Evolutionary conservation across 176 grass and related monocot genomes (phyloP).

Genomic region (Saccharum spontaneum): DNA sequence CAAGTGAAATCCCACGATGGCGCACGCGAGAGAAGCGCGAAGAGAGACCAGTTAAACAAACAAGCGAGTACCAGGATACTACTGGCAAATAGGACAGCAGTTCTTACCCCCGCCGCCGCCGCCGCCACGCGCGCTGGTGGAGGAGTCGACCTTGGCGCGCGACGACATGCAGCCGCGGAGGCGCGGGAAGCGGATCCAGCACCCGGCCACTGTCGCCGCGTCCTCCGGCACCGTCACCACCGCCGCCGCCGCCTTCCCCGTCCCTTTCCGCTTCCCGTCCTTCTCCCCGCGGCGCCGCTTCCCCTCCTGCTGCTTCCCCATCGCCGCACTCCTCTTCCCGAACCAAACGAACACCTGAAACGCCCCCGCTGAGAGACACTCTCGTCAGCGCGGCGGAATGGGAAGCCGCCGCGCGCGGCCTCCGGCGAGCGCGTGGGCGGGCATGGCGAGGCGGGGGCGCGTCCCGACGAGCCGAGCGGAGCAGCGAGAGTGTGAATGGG

Average conservation of each 20-base stretch:
- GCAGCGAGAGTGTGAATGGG: constrained; percentile 31
- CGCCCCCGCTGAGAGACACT: not conserved
- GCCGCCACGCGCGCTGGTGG: constrained; percentile 50
- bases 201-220: constrained; percentile 48
- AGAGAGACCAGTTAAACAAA: not conserved
- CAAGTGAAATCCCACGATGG: constrained; percentile 4
- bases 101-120: constrained; percentile 45
- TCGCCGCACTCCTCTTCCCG: not conserved
- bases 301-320: constrained; percentile 46
- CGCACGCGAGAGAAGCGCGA: not conserved
- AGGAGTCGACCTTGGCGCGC: constrained; percentile 86
- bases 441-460: constrained; percentile 17
- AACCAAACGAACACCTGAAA: constrained; percentile 1
- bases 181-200: constrained; percentile 85
- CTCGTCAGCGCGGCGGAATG: constrained; percentile 31
- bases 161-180: constrained; percentile 75
- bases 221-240: constrained; percentile 33
- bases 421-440: constrained; percentile 31
- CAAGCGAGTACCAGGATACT: not conserved
- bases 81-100: constrained; percentile 10
- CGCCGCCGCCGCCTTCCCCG: constrained; percentile 28
- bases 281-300: constrained; percentile 37
- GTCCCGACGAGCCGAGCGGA: not conserved
- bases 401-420: constrained; percentile 40
- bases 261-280: constrained; percentile 34